These are phyloP conservation scores for Populus alba DNA, from an alignment of 345 rosid genomes.

Conservation along the genomic window DNA sequence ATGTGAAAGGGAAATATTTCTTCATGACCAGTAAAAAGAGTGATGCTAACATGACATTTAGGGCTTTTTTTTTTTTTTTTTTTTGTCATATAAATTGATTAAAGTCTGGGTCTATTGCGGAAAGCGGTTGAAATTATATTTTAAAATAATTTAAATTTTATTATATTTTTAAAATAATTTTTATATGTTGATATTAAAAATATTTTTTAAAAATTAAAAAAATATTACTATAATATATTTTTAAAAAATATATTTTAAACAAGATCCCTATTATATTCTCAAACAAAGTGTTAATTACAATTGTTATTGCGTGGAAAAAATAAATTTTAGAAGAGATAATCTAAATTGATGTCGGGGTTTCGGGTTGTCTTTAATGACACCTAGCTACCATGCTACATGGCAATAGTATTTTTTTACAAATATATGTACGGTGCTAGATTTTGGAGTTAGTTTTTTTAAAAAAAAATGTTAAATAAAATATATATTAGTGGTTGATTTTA, in stretches of 20 bases:
- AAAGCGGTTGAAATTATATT: no score
- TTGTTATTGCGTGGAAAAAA: not conserved
- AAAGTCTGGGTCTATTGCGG: rapidly evolving
- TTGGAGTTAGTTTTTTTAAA: not conserved
- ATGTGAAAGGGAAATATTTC: not conserved
- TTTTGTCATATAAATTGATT: no score
- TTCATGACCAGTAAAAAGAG: not conserved
- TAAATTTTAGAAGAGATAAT: not conserved
- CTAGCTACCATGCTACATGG: not conserved
- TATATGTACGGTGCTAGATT: not conserved
- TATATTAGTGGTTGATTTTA: no score
- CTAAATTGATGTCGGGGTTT: not conserved
- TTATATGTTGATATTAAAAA: rapidly evolving
- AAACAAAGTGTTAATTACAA: no score
- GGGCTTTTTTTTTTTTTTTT: not conserved
- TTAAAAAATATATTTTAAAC: no score
- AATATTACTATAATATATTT: no score
- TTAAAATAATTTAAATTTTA: no score
- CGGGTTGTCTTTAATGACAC: not conserved
- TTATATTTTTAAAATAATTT: no score
- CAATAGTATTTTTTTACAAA: no score
- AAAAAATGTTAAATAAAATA: not conserved
- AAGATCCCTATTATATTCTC: no score
- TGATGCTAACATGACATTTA: not conserved
- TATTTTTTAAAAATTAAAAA: no score